Percentiles rank a stretch among this genome's conserved stretches.
phyloP scores from a whole-genome alignment of 177 flowering plant species.

The Vitis hybrid region DNA sequence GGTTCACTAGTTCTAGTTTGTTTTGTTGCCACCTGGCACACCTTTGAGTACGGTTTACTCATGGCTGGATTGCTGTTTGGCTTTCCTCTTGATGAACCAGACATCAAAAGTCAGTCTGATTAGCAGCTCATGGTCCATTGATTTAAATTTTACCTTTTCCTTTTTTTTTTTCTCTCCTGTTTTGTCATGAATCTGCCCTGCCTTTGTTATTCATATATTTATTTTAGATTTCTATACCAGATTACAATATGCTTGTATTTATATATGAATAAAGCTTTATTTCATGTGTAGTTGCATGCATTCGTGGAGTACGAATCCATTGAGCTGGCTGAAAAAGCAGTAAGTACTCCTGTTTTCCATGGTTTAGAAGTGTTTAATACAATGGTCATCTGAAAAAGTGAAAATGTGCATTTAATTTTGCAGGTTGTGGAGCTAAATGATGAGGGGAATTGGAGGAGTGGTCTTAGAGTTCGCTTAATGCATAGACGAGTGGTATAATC shows the following conservation, averaged over 20 bases:
- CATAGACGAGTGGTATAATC: constrained; percentile 50
- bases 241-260: neutral
- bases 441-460: constrained; percentile 88
- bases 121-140: neutral
- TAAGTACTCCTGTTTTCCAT: constrained; percentile 32
- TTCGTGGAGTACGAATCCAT: constrained; percentile 92
- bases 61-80: neutral
- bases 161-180: too few relatives aligned
- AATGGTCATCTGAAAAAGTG: neutral
- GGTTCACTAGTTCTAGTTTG: neutral
- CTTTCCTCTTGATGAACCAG: neutral
- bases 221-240: neutral
- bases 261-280: neutral
- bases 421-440: constrained; percentile 82
- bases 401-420: neutral
- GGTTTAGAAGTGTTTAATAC: neutral
- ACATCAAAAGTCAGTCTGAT: neutral
- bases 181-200: neutral
- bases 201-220: too few relatives aligned
- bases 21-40: neutral
- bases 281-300: constrained; percentile 73
- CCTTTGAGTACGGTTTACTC: neutral
- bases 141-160: neutral
- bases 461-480: constrained; percentile 74
- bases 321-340: constrained; percentile 96